Conservation (phyloP, 2,329 filamentous ascomycete species). For the Colletotrichum gloeosporioides region DNA sequence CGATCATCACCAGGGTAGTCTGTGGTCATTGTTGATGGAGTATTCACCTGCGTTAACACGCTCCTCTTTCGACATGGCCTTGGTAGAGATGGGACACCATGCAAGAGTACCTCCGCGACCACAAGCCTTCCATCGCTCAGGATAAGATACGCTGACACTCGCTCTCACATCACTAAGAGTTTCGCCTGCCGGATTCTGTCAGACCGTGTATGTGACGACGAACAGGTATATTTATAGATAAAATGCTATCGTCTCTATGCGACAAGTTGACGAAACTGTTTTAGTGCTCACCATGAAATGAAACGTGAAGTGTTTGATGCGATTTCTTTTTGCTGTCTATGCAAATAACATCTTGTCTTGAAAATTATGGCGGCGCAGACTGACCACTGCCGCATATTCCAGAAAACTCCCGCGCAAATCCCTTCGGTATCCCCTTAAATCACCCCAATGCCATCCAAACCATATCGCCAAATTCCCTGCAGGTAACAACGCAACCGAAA, state of each 20-base stretch:
- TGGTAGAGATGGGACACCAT: background rate
- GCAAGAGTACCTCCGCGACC: background rate
- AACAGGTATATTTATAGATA: background rate
- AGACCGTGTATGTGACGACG: background rate
- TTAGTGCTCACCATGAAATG: background rate
- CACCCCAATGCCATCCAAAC: background rate
- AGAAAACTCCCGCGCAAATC: background rate
- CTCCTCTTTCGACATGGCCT: no score
- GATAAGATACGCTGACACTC: background rate
- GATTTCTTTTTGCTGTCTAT: background rate
- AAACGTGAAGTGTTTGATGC: background rate
- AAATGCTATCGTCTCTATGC: background rate
- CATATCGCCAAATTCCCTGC: background rate
- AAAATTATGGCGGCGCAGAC: background rate
- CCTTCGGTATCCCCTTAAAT: background rate
- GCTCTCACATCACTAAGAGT: background rate
- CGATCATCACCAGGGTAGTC: no score
- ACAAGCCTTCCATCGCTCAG: background rate
- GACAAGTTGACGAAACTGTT: background rate
- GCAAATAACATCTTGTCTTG: background rate
- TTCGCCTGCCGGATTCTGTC: background rate
- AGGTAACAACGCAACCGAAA: background rate
- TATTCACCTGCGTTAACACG: no score
- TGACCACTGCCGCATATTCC: background rate
- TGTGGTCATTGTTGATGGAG: no score